These are phyloP conservation scores for Krasilnikovozyma curviuscula DNA, from an alignment of 768 basidiomycete genomes.

Conservation along the genomic window DNA sequence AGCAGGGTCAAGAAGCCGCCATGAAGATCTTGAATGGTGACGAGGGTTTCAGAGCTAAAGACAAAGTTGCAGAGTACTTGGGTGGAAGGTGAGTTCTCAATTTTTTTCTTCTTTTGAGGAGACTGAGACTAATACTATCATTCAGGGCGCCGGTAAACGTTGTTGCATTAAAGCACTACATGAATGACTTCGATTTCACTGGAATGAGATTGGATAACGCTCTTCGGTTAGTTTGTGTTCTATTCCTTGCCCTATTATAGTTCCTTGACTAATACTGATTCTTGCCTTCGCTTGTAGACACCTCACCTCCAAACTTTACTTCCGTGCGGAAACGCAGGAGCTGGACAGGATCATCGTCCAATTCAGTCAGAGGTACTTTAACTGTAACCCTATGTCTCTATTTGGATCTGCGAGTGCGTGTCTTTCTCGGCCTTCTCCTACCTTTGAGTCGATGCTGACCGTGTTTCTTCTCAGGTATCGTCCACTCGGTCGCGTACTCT, in stretches of 20 bases:
- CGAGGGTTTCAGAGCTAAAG: constrained; percentile 57
- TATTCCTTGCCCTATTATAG: neutral
- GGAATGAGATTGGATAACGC: constrained; percentile 66
- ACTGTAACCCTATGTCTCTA: constrained; percentile 62
- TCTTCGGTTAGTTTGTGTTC: constrained; percentile 44
- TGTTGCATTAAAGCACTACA: constrained; percentile 54
- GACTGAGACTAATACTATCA: constrained; percentile 1
- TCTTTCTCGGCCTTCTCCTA: neutral
- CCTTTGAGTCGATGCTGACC: neutral
- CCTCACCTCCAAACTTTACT: constrained; percentile 72
- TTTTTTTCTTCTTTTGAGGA: neutral
- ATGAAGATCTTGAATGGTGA: constrained; percentile 69
- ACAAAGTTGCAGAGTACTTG: constrained; percentile 92
- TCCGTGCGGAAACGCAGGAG: constrained; percentile 94
- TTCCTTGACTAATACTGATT: neutral
- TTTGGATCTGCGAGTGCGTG: constrained; percentile 67
- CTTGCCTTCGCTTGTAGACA: constrained; percentile 32
- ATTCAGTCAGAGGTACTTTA: constrained; percentile 77
- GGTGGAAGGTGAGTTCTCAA: constrained; percentile 57
- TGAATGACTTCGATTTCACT: constrained; percentile 74
- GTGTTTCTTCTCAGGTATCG: constrained; percentile 40
- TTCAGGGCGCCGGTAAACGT: constrained; percentile 56
- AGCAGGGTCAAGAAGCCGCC: constrained; percentile 50
- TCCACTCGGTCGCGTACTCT: constrained; percentile 89
- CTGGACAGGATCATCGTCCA: constrained; percentile 88